These are phyloP conservation scores for Ascochyta lentis DNA, from an alignment of 2,329 filamentous ascomycete species.

Conservation along the genomic window DNA sequence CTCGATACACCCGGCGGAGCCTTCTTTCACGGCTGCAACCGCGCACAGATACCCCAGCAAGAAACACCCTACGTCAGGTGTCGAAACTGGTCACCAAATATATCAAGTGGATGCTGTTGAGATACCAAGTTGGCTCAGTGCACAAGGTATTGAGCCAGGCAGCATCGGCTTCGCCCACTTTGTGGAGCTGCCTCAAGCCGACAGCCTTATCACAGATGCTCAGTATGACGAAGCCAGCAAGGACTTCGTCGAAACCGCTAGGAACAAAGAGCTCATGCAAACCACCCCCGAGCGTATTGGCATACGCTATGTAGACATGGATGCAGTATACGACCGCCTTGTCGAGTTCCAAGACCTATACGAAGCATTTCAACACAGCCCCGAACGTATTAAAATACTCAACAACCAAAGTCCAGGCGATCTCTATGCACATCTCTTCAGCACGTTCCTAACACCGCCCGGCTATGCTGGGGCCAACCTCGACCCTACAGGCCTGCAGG, in stretches of 20 bases:
- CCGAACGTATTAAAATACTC: slow-evolving; percentile 59
- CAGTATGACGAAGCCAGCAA: slow-evolving; percentile 19
- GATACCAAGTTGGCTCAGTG: slow-evolving; percentile 74
- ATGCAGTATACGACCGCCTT: slow-evolving; percentile 45
- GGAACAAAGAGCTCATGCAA: slow-evolving; percentile 56
- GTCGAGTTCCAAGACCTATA: slow-evolving; percentile 60
- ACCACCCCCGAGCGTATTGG: slow-evolving; percentile 47
- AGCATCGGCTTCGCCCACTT: slow-evolving; percentile 74
- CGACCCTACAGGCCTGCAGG: slow-evolving; percentile 67
- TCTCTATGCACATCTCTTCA: slow-evolving; percentile 54
- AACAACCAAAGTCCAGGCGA: slow-evolving; percentile 60
- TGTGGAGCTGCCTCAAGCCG: slow-evolving; percentile 69
- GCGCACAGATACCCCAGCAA: slow-evolving; percentile 30
- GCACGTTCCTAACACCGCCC: slow-evolving; percentile 52
- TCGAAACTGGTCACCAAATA: slow-evolving; percentile 28
- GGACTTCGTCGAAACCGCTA: slow-evolving; percentile 31
- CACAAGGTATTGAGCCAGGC: slow-evolving; percentile 74
- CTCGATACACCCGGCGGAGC: slow-evolving; percentile 38
- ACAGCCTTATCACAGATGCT: slow-evolving; percentile 61
- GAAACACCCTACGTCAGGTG: slow-evolving; percentile 20
- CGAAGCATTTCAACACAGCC: slow-evolving; percentile 60
- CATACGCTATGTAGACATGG: slow-evolving; percentile 44
- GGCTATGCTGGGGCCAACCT: slow-evolving; percentile 52
- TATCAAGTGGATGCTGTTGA: slow-evolving; percentile 54
- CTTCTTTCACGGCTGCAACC: slow-evolving; percentile 48